phyloP scores from a whole-genome alignment of 306 rosid species.

The Nissolia schottii region DNA sequence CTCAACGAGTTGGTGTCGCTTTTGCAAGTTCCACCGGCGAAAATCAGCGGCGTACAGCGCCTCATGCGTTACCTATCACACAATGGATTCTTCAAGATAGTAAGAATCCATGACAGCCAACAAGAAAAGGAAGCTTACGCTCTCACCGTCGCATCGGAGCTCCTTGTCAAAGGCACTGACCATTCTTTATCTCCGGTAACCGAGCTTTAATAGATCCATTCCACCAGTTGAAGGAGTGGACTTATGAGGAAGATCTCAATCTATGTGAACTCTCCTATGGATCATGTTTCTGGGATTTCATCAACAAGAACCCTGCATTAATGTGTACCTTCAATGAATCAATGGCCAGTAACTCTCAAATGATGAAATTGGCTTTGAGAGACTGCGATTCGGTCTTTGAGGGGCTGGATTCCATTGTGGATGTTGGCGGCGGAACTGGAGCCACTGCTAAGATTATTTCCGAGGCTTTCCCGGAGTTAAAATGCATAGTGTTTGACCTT shows the following conservation, averaged over 20 bases:
- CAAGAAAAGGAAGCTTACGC: conserved; percentile 30
- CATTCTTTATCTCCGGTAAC: not conserved
- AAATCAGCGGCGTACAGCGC: not conserved
- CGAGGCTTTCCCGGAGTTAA: not conserved
- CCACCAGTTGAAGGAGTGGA: not conserved
- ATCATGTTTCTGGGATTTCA: conserved; percentile 6
- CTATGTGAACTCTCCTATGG: not conserved
- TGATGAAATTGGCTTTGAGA: conserved; percentile 29
- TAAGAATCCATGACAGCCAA: not conserved
- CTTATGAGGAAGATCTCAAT: not conserved
- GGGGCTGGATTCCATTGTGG: conserved; percentile 28
- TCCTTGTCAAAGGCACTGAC: not conserved
- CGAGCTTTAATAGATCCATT: not conserved
- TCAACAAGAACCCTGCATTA: not conserved
- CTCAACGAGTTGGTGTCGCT: conserved; percentile 24
- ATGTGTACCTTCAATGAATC: conserved; percentile 13
- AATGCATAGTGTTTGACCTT: conserved; percentile 6
- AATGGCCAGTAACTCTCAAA: conserved; percentile 39
- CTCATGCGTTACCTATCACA: conserved; percentile 28
- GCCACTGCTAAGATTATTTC: not conserved
- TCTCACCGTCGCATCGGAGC: conserved; percentile 14
- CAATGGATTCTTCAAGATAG: conserved; percentile 17
- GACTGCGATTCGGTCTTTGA: conserved; percentile 32
- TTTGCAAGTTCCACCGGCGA: conserved; percentile 26
- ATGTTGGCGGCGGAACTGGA: conserved; percentile 19